phyloP scores from a whole-genome alignment of 1,284 basidiomycete species.

The Cryptococcus hybrid region DNA sequence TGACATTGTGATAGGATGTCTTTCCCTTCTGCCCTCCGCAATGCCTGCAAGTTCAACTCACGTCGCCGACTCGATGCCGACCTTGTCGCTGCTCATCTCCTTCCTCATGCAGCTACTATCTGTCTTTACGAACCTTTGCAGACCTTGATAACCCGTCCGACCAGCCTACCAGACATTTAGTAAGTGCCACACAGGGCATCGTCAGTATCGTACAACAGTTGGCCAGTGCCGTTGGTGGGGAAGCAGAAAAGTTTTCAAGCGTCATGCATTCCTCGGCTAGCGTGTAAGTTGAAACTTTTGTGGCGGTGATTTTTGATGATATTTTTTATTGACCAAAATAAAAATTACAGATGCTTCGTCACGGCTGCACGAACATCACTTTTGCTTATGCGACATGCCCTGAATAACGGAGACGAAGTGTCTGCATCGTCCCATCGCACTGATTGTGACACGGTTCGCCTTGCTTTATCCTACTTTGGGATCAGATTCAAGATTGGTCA shows the following conservation, averaged over 20 bases:
- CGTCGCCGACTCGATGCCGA: slow-evolving; percentile 36
- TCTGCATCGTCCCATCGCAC: slow-evolving; percentile 28
- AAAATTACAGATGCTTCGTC: slow-evolving; percentile 33
- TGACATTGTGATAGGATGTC: slow-evolving; percentile 33
- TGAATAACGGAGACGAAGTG: slow-evolving; percentile 32
- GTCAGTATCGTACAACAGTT: slow-evolving; percentile 42
- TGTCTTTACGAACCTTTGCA: slow-evolving; percentile 47
- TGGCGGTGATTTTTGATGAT: background rate
- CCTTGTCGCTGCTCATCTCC: slow-evolving; percentile 40
- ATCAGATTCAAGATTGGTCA: slow-evolving; percentile 43
- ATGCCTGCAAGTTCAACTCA: slow-evolving; percentile 22
- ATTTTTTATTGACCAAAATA: background rate
- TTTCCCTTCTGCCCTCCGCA: slow-evolving; percentile 28
- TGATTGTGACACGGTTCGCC: slow-evolving; percentile 38
- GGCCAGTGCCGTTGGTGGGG: slow-evolving; percentile 17
- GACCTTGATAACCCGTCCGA: slow-evolving; percentile 42
- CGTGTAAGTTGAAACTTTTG: slow-evolving; percentile 23
- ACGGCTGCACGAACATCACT: slow-evolving; percentile 40
- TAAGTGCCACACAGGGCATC: slow-evolving; percentile 37
- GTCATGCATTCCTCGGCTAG: slow-evolving; percentile 44
- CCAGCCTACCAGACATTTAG: slow-evolving; percentile 32
- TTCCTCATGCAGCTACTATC: slow-evolving; percentile 43
- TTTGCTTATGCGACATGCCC: slow-evolving; percentile 38
- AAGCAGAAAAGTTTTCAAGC: slow-evolving; percentile 20
- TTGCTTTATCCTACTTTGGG: slow-evolving; percentile 36